These are phyloP conservation scores for Monilinia laxa DNA, from an alignment of 2,329 filamentous ascomycete species.

Conservation along the genomic window DNA sequence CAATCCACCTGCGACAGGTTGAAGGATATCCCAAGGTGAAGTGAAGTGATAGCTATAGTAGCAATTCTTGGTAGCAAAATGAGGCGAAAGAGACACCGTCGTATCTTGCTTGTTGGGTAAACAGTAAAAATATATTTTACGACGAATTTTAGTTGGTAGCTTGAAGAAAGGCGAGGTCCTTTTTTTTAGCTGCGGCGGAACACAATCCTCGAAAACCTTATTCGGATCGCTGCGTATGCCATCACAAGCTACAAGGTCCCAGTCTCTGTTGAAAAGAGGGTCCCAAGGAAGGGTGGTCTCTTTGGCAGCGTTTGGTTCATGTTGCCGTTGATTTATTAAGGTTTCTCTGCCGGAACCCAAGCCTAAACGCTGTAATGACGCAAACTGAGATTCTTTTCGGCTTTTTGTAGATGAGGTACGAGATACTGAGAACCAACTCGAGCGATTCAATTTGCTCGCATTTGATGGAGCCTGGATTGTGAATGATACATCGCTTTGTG, in stretches of 20 bases:
- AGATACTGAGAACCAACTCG: slow-evolving; percentile 12
- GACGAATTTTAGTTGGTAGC: slow-evolving; percentile 30
- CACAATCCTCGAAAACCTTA: slow-evolving; percentile 6
- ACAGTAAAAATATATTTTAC: slow-evolving; percentile 35
- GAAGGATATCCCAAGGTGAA: slow-evolving; percentile 34
- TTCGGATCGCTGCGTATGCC: neutral
- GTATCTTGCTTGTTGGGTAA: slow-evolving; percentile 30
- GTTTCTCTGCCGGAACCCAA: neutral
- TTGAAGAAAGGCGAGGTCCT: slow-evolving; percentile 25
- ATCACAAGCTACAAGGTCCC: slow-evolving; percentile 25
- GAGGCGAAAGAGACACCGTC: slow-evolving; percentile 34
- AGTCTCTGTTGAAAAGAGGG: slow-evolving; percentile 25
- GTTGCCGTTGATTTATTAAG: neutral
- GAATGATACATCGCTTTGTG: neutral
- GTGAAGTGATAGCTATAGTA: slow-evolving; percentile 34
- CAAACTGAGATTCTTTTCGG: neutral
- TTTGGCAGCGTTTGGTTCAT: neutral
- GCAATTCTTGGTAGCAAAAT: slow-evolving; percentile 33
- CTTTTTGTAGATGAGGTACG: slow-evolving; percentile 16
- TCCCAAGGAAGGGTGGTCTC: slow-evolving; percentile 16
- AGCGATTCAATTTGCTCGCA: slow-evolving; percentile 9
- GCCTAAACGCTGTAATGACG: neutral
- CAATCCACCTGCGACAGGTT: slow-evolving; percentile 31
- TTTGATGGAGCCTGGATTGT: neutral
- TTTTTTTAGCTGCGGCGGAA: neutral